These are phyloP conservation scores for Aurantiochytrium sp. DNA, from an alignment of 108 stramenopile species.

Conservation along the genomic window DNA sequence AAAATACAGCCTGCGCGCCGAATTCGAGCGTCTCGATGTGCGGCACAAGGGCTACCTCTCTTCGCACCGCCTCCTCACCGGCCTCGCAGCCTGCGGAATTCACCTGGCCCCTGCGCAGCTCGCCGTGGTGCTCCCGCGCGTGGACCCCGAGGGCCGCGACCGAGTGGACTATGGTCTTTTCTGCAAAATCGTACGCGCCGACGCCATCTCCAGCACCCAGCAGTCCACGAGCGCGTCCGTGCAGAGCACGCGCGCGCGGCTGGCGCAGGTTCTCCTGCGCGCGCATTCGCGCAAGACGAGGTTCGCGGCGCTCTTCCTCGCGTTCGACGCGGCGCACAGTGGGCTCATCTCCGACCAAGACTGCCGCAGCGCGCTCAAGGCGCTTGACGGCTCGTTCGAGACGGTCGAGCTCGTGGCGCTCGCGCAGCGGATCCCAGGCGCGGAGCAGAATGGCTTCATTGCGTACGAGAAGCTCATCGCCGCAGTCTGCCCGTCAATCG, in stretches of 20 bases:
- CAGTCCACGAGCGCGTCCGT: background rate
- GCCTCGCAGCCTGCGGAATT: background rate
- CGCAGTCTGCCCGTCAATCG: background rate
- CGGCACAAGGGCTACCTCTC: background rate
- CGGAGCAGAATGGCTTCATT: background rate
- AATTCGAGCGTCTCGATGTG: background rate
- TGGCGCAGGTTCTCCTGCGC: background rate
- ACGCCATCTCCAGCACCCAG: background rate
- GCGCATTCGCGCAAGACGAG: background rate
- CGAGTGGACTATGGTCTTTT: background rate
- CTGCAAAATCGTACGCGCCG: background rate
- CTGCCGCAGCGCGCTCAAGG: background rate
- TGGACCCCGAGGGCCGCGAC: background rate
- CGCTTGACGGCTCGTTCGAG: background rate
- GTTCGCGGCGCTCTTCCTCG: background rate
- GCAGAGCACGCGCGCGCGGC: background rate
- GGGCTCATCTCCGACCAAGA: background rate
- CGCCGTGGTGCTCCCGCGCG: background rate
- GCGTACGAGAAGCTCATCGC: background rate
- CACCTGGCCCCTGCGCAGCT: background rate
- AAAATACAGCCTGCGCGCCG: background rate
- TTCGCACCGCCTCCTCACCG: background rate
- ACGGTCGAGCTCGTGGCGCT: background rate
- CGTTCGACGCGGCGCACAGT: background rate
- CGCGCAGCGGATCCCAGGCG: background rate